Base-by-base conservation (phyloP, 768 basidiomycete species). In the Tricholoma flavovirens region DNA sequence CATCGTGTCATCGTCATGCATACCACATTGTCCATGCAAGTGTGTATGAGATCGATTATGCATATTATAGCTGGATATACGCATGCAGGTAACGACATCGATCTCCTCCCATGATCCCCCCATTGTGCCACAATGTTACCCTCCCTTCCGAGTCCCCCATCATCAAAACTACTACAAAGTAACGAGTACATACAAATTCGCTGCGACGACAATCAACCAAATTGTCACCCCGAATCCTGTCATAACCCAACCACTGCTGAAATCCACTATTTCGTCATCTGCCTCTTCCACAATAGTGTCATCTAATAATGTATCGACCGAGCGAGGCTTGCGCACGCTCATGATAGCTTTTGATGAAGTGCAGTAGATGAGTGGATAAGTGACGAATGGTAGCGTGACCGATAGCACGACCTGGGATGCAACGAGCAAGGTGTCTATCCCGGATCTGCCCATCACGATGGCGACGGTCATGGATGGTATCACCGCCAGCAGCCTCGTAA, bases 391-490 rank as follows among this genome's bases (percentile, higher is more conserved):
- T 4, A 95, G 80, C 8, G 90, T 82, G 66, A 96, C 79, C 24
- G 87, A 86, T 26, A 98, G 78, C 33, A 86, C 77, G 53, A 95
- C 94, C 68, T 97, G 94, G 3, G 84, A 90, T 1, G 79, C 83
- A 42, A 98, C 87, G n/a, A 98, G 83, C 29, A 98, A 79, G 2
- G 81, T 72, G 65, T 87, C 81, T 58, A 96, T 77, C 3, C 93
- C 94, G 2, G 64, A 59, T 30, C 79, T 71, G 1, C 94, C 95
- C 11, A 88, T 73, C 0, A 83, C 79, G 15, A 86, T 73, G 1
- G 93, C 91, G 38, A 97, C 87, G 5, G 79, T 77, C 69, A 92
- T 80, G 10, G 91, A 85, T 1, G 95, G 95, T 29, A 95, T 76
- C 21, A 97, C 83, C 3, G 90, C 86, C 26, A 98, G 73, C 4